phyloP scores from a whole-genome alignment of 306 rosid species.

The Rosa rugosa region DNA sequence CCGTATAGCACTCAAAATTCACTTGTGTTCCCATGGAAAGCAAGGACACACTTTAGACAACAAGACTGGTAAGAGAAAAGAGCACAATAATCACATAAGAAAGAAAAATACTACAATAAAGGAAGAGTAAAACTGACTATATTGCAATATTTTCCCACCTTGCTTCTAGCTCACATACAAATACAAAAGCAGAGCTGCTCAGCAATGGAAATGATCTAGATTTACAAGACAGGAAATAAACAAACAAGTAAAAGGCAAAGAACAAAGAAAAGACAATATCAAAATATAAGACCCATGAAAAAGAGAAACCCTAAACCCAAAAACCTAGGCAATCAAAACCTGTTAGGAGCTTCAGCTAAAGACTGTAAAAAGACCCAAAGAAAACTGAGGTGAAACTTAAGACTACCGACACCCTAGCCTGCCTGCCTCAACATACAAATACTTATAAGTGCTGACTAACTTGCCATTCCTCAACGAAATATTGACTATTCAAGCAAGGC shows the following conservation, averaged over 20 bases:
- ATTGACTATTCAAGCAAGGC: slow-evolving; percentile 43
- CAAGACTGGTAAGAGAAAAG: too few species aligned
- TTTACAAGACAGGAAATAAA: slow-evolving; percentile 76
- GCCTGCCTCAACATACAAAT: slow-evolving; percentile 48
- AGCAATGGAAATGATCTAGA: slow-evolving; percentile 54
- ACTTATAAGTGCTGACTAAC: slow-evolving; percentile 27
- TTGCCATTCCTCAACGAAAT: slow-evolving; percentile 42
- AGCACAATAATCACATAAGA: not conserved
- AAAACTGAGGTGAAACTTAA: slow-evolving; percentile 35
- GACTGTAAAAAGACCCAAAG: slow-evolving; percentile 49
- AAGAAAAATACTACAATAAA: not conserved
- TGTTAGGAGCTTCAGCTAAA: slow-evolving; percentile 60
- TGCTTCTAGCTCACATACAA: slow-evolving; percentile 72
- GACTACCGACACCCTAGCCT: slow-evolving; percentile 40
- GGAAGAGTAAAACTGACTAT: slow-evolving; percentile 44
- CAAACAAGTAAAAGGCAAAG: slow-evolving; percentile 36
- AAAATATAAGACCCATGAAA: slow-evolving; percentile 33
- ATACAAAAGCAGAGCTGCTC: slow-evolving; percentile 53
- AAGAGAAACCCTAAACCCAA: slow-evolving; percentile 53
- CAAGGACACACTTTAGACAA: too few species aligned
- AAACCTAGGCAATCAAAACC: slow-evolving; percentile 62
- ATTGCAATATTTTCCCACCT: slow-evolving; percentile 81
- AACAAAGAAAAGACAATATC: slow-evolving; percentile 24
- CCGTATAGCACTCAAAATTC: too few species aligned
- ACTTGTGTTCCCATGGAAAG: too few species aligned